Evolutionary conservation across 805 yeast species (phyloP), one percentile per base, ranked within the genome.

Genomic region (Saccharomyces eubayanus): DNA sequence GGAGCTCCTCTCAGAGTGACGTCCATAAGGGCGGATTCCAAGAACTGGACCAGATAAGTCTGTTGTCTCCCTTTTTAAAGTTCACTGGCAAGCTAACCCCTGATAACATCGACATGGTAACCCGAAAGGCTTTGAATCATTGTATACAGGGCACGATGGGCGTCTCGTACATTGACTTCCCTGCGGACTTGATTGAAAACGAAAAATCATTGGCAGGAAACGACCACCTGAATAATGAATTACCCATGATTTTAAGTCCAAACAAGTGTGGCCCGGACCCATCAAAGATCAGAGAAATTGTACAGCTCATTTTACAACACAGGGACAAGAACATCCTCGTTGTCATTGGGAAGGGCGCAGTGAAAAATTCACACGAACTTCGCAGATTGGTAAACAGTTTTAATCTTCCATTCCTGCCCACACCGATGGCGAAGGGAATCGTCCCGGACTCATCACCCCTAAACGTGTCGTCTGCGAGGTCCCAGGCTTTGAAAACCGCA

Each of bases 391-490:
- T 84, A 20, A 51, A 63, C 5, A 40, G 51, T 0, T 77, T 80
- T 51, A 61, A 70, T 9, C 50, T 84, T 1, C 80, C 85, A 0
- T 85, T 85, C 59, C 62, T 85, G 49, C 88, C 90, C 9, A 84
- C 90, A 0, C 89, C 91, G 2, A 85, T 85, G 91, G 91, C 87
- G 0, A 85, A 85, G 65, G 91, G 91, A 9, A 80, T 84, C 0
- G 68, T 85, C 1, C 71, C 79, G 2, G 91, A 85, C 62, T 58
- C 66, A 2, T 65, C 69, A 43, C 61, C 60, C 0, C 62, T 74
- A 31, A 84, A 84, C 58, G 74, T 81, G 12, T 78, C 86, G 0
- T 81, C 87, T 2, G 87, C 87, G 3, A 72, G 90, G 53, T 81
- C 88, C 0, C 69, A 72, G n/a, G 87, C 81, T 0, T 70, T 85